A percentile compares a stretch with the other conserved stretches of the same genome.
Conservation (phyloP, 2,329 filamentous ascomycete species). For the Drechslerella coelobrocha region DNA sequence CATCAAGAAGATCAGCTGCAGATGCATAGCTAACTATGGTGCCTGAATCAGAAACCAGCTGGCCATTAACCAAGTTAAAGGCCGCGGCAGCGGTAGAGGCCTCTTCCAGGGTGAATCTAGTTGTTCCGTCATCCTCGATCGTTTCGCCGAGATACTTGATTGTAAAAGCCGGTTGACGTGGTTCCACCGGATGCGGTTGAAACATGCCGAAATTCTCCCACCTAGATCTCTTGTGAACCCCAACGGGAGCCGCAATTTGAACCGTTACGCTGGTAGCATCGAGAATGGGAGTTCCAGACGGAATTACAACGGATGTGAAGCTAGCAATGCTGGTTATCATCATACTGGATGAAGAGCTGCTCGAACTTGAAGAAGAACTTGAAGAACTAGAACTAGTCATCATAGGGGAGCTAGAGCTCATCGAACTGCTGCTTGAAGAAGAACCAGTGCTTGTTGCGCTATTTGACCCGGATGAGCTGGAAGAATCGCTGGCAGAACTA, state of each 20-base stretch:
- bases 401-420: neutral
- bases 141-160: neutral
- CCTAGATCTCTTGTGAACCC: neutral
- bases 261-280: conserved; percentile 5
- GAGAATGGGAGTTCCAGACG: neutral
- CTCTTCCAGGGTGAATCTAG: neutral
- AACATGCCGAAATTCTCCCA: too few species aligned
- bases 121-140: neutral
- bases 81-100: neutral
- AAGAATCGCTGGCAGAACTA: neutral
- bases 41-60: neutral
- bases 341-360: neutral
- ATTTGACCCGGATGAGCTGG: neutral
- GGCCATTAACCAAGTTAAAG: neutral
- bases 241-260: neutral
- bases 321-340: neutral
- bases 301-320: neutral
- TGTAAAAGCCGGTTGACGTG: too few species aligned
- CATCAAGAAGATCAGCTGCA: conserved; percentile 1
- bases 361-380: neutral
- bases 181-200: too few species aligned
- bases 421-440: conserved; percentile 1
- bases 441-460: conserved; percentile 2
- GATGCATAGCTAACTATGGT: conserved; percentile 14
- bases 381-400: conserved; percentile 4